Evolutionary conservation across 805 yeast species (phyloP).

Genomic region (Saccharomycopsis oosterbeekiorum): DNA sequence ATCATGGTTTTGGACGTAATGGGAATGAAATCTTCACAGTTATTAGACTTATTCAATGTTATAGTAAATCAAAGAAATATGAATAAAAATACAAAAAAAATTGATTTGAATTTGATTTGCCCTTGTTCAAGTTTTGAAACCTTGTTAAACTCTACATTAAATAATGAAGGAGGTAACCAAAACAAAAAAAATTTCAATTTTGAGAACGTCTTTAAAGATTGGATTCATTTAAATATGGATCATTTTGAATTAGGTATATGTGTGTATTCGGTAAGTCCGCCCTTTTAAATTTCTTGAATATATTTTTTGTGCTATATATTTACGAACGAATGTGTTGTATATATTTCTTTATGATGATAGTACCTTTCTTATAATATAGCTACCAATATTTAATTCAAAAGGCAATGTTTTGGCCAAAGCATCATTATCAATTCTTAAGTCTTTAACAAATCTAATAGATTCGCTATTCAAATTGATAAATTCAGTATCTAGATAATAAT

Average conservation of each 20-base stretch:
- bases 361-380: constrained; percentile 17
- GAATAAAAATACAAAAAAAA: neutral
- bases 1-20: constrained; percentile 34
- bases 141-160: constrained; percentile 16
- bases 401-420: neutral
- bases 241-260: constrained; percentile 43
- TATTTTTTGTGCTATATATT: neutral
- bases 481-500: neutral
- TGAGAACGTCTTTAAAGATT: constrained; percentile 28
- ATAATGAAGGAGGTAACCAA: constrained; percentile 2
- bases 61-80: neutral
- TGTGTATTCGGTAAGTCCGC: neutral
- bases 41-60: neutral
- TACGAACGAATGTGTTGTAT: neutral
- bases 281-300: constrained; percentile 23
- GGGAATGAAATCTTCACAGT: constrained; percentile 30
- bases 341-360: neutral
- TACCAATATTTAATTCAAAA: constrained; percentile 31
- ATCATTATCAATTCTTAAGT: neutral
- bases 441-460: neutral
- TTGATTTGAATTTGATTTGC: constrained; percentile 18
- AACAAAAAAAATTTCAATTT: constrained; percentile 10
- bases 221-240: constrained; percentile 59
- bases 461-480: neutral
- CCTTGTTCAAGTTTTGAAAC: constrained; percentile 20